Evolutionary conservation across 805 yeast species (phyloP).

Genomic region (Kuraishia molischiana): DNA sequence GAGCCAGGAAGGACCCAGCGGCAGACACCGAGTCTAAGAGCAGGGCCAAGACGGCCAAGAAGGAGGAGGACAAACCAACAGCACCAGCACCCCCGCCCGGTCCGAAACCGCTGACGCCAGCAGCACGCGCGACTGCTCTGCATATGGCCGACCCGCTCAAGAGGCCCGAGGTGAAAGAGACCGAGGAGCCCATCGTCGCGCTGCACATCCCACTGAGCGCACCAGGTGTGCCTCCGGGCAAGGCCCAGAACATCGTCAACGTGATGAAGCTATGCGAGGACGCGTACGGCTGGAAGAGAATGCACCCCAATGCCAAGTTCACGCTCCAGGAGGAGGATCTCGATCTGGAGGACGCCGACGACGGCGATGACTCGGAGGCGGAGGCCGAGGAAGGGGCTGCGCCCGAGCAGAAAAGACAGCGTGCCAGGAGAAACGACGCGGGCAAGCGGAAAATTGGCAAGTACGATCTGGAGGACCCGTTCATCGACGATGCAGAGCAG

Average conservation of each 20-base stretch:
- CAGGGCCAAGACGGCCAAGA: not conserved
- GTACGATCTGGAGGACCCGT: conserved; percentile 89
- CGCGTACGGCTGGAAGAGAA: conserved; percentile 68
- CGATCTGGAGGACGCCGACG: conserved; percentile 39
- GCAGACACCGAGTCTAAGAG: not conserved
- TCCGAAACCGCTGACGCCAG: conserved; percentile 1
- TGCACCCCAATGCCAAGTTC: conserved; percentile 58
- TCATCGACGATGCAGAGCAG: conserved; percentile 90
- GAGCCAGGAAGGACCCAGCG: not conserved
- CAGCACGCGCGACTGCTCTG: not conserved
- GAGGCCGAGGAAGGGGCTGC: conserved; percentile 15
- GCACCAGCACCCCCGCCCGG: not conserved
- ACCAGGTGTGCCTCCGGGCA: conserved; percentile 39
- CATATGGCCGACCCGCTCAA: not conserved
- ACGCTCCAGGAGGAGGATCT: conserved; percentile 44
- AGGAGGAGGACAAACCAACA: not conserved
- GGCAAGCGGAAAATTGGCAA: conserved; percentile 76
- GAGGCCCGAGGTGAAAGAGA: not conserved
- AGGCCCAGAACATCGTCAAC: conserved; percentile 58
- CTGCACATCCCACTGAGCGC: conserved; percentile 41
- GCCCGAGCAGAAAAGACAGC: conserved; percentile 5
- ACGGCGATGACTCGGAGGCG: conserved; percentile 35
- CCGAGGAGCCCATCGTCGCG: conserved; percentile 36
- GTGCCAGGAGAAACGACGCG: conserved; percentile 29
- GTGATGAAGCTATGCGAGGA: conserved; percentile 70